phyloP scores from a whole-genome alignment of 1,284 basidiomycete species.

The Peniophora sp. region DNA sequence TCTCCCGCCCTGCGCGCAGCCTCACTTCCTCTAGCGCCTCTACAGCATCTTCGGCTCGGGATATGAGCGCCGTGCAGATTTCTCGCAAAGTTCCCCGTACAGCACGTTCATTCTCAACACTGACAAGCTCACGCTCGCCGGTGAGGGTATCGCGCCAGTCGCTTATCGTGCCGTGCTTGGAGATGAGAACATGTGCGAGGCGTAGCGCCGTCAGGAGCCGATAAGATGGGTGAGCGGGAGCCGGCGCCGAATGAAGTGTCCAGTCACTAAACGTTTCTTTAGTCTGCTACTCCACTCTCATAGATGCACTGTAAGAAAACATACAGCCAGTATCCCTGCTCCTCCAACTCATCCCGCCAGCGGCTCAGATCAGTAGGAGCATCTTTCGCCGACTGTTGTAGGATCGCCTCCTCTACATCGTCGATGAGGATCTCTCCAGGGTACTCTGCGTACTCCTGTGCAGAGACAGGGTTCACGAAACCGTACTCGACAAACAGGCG shows the following conservation, averaged over 20 bases:
- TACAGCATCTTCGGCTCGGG: conserved; percentile 21
- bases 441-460: conserved; percentile 21
- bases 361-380: no score
- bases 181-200: conserved; percentile 38
- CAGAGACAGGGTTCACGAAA: conserved; percentile 44
- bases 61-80: conserved; percentile 28
- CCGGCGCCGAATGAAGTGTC: conserved; percentile 55
- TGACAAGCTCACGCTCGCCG: conserved; percentile 35
- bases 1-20: conserved; percentile 9
- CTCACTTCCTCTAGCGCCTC: background rate
- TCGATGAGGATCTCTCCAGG: conserved; percentile 58
- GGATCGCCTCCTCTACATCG: conserved; percentile 42
- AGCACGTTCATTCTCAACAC: conserved; percentile 37
- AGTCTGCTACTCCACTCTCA: conserved; percentile 3
- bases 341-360: conserved; percentile 32
- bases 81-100: conserved; percentile 26
- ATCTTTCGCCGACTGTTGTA: conserved; percentile 26
- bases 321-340: conserved; percentile 74
- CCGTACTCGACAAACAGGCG: conserved; percentile 81
- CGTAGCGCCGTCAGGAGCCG: conserved; percentile 66
- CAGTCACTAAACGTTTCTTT: conserved; percentile 47
- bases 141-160: conserved; percentile 49
- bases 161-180: conserved; percentile 10
- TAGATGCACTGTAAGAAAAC: conserved; percentile 12
- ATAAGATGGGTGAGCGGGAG: conserved; percentile 67